These are phyloP conservation scores for Ascosphaera apis DNA, from an alignment of 2,329 filamentous ascomycete genomes.

Conservation along the genomic window DNA sequence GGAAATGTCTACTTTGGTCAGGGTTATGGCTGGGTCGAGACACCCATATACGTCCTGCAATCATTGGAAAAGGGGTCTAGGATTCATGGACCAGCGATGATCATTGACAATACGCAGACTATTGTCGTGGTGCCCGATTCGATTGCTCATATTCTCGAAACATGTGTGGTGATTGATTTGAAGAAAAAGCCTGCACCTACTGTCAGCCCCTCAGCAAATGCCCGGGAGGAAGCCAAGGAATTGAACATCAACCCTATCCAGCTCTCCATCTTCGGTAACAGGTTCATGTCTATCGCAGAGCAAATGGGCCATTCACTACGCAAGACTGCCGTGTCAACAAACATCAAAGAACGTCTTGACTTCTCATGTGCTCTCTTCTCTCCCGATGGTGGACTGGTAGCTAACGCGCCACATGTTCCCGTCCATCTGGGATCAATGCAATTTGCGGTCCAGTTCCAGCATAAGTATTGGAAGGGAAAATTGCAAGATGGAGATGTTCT, in stretches of 20 bases:
- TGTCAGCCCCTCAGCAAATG: conserved; percentile 4
- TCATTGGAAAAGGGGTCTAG: conserved; percentile 13
- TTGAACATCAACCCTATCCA: conserved; percentile 29
- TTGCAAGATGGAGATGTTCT: conserved; percentile 55
- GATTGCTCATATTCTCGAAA: conserved; percentile 54
- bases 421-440: conserved; percentile 69
- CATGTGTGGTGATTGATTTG: conserved; percentile 74
- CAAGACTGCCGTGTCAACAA: conserved; percentile 33
- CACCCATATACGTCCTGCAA: conserved; percentile 15
- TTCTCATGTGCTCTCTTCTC: conserved; percentile 70
- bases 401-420: conserved; percentile 48
- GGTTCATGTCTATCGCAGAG: conserved; percentile 36
- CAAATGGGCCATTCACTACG: conserved; percentile 35
- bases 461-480: conserved; percentile 50
- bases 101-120: conserved; percentile 54
- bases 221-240: conserved; percentile 14
- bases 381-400: conserved; percentile 47
- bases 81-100: conserved; percentile 47
- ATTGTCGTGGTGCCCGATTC: conserved; percentile 69
- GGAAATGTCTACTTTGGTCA: conserved; percentile 17
- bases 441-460: conserved; percentile 59
- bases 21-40: conserved; percentile 11
- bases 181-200: conserved; percentile 19
- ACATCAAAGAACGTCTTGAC: conserved; percentile 69
- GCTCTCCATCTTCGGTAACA: conserved; percentile 31